Percentiles rank a stretch among this genome's conserved stretches.
Conservation (phyloP, 1,284 basidiomycete species). For the Gomphus bonarii region DNA sequence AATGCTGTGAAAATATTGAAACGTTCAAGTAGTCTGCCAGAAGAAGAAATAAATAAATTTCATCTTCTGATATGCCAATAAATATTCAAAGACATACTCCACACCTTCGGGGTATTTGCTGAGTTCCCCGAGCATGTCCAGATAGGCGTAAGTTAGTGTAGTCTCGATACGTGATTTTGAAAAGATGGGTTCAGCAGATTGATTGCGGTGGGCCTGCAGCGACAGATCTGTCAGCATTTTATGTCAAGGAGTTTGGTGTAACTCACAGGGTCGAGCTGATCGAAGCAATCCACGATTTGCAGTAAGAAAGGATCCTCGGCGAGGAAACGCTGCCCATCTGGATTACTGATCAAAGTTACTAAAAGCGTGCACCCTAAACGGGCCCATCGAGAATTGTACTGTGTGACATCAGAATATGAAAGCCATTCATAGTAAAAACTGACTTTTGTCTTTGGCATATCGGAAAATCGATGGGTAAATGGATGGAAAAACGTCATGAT, state of each 20-base stretch:
- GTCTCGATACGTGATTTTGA: slow-evolving; percentile 76
- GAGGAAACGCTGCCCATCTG: slow-evolving; percentile 80
- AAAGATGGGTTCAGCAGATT: slow-evolving; percentile 73
- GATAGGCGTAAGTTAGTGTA: slow-evolving; percentile 85
- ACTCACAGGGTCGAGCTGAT: slow-evolving; percentile 84
- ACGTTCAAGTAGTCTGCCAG: slow-evolving; percentile 71
- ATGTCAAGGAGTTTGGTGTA: not conserved
- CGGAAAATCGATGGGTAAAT: slow-evolving; percentile 76
- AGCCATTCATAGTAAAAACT: slow-evolving; percentile 13
- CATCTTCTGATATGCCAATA: not conserved
- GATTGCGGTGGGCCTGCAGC: slow-evolving; percentile 51
- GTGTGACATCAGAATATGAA: slow-evolving; percentile 2
- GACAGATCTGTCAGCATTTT: not conserved
- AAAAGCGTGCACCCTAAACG: slow-evolving; percentile 74
- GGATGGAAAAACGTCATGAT: slow-evolving; percentile 93
- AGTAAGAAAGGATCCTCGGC: slow-evolving; percentile 80
- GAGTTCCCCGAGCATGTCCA: slow-evolving; percentile 91
- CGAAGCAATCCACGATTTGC: slow-evolving; percentile 83
- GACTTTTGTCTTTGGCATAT: slow-evolving; percentile 67
- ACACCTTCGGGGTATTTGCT: slow-evolving; percentile 85
- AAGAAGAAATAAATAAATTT: not conserved
- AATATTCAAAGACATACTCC: slow-evolving; percentile 50
- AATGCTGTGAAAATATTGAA: slow-evolving; percentile 92
- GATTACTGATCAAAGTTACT: slow-evolving; percentile 72
- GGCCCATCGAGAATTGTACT: slow-evolving; percentile 80